Percentiles rank a stretch among this genome's conserved stretches.
Conservation (phyloP, 2,329 filamentous ascomycete genomes). For the Curvularia eragrostidis region DNA sequence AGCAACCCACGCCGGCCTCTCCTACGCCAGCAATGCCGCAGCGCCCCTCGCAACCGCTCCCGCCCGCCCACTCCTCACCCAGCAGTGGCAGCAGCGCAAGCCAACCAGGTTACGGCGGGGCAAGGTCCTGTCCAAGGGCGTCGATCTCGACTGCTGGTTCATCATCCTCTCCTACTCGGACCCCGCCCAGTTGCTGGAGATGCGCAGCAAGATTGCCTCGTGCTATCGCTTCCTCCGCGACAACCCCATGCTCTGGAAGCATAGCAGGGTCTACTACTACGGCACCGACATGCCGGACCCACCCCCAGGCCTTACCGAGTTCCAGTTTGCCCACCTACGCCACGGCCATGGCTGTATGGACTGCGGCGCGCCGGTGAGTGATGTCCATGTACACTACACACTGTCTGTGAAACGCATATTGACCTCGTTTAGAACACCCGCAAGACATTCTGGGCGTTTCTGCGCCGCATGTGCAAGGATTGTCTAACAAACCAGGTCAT, state of each 20-base stretch:
- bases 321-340: constrained; percentile 50
- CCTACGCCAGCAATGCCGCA: constrained; percentile 14
- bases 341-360: constrained; percentile 51
- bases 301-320: constrained; percentile 47
- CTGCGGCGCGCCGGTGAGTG: constrained; percentile 36
- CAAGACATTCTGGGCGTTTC: constrained; percentile 54
- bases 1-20: constrained; percentile 3
- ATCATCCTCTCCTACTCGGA: constrained; percentile 46
- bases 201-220: constrained; percentile 45
- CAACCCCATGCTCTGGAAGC: constrained; percentile 49
- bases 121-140: constrained; percentile 35
- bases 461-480: constrained; percentile 51
- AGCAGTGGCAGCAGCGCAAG: constrained; percentile 34
- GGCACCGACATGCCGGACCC: constrained; percentile 44
- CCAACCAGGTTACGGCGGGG: constrained; percentile 39
- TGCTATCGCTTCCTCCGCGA: constrained; percentile 45
- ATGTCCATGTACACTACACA: neutral
- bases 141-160: constrained; percentile 47
- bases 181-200: constrained; percentile 44
- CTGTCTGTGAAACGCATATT: neutral
- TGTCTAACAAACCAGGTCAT: constrained; percentile 47
- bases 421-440: constrained; percentile 34
- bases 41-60: constrained; percentile 12
- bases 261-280: constrained; percentile 45
- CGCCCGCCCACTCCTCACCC: constrained; percentile 24